Evolutionary conservation across 495 filamentous ascomycete species (phyloP).

Genomic region (Aspergillus sparsus): DNA sequence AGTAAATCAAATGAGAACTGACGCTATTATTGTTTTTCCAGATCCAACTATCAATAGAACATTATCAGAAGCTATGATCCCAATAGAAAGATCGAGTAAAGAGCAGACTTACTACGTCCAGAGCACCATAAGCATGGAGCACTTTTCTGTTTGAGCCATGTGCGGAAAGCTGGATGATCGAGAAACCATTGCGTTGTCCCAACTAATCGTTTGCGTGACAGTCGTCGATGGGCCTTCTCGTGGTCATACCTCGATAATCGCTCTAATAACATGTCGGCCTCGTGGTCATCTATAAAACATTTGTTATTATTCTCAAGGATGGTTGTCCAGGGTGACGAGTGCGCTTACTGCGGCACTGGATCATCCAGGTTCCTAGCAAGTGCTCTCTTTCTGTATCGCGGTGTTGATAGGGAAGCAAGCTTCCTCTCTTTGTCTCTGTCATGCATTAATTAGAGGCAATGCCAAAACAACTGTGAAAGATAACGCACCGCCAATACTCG

Average conservation of each 20-base stretch:
- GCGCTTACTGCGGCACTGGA: too few relatives aligned
- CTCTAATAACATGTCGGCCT: constrained; percentile 1
- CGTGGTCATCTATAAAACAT: constrained; percentile 26
- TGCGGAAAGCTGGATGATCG: constrained; percentile 34
- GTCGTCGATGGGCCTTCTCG: constrained; percentile 23
- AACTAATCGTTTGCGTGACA: constrained; percentile 20
- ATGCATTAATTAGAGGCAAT: too few relatives aligned
- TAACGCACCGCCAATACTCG: too few relatives aligned
- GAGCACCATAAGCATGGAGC: constrained; percentile 30
- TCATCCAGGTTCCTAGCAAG: too few relatives aligned
- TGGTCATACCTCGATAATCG: constrained; percentile 29
- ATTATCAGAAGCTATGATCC: constrained; percentile 6
- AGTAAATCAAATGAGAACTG: constrained; percentile 1
- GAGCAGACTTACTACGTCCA: constrained; percentile 24
- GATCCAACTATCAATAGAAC: constrained; percentile 27
- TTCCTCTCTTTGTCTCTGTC: too few relatives aligned
- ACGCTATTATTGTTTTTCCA: constrained; percentile 33
- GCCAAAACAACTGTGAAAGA: too few relatives aligned
- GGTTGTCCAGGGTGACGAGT: too few relatives aligned
- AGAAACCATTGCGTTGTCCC: constrained; percentile 46
- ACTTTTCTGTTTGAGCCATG: constrained; percentile 41
- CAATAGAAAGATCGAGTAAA: constrained; percentile 1
- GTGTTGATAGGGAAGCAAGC: too few relatives aligned
- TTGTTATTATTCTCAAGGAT: too few relatives aligned
- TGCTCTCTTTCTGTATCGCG: too few relatives aligned